A percentile compares a stretch with the other conserved stretches of the same genome.
phyloP scores from a whole-genome alignment of 164 flowering plant species.

The Liriodendron chinense region DNA sequence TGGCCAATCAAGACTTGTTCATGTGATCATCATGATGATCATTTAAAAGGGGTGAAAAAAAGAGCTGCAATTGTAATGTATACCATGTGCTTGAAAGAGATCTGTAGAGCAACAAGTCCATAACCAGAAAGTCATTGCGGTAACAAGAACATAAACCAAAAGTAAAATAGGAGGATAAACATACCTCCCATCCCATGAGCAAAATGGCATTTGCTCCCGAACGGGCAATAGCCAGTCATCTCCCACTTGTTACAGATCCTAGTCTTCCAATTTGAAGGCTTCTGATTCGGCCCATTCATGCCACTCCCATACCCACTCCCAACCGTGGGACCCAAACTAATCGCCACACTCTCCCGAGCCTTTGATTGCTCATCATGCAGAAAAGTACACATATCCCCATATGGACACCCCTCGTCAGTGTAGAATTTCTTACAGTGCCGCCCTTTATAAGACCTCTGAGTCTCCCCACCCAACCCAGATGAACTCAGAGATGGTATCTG shows the following conservation, averaged over 20 bases:
- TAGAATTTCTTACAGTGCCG: conserved; percentile 96
- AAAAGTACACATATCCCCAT: conserved; percentile 89
- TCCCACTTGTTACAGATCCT: conserved; percentile 99
- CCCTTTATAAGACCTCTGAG: conserved; percentile 84
- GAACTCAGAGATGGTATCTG: conserved; percentile 79
- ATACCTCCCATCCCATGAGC: conserved; percentile 96
- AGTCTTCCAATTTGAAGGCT: conserved; percentile 99
- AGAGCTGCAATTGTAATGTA: neutral
- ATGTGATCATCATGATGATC: neutral
- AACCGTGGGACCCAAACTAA: conserved; percentile 75
- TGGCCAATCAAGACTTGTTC: neutral
- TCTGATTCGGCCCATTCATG: conserved; percentile 41
- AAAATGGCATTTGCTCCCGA: conserved; percentile 96
- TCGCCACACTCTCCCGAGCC: conserved; percentile 92
- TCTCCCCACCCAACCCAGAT: conserved; percentile 42
- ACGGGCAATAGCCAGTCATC: conserved; percentile 93
- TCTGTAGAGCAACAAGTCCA: neutral
- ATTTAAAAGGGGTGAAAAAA: too few relatives aligned
- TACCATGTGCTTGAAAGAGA: too few relatives aligned
- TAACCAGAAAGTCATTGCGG: neutral
- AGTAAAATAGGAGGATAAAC: conserved; percentile 1
- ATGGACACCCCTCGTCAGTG: conserved; percentile 96
- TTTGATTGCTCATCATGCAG: conserved; percentile 93
- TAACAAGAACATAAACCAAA: neutral
- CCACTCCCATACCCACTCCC: conserved; percentile 55